These are phyloP conservation scores for Gloeopeniophorella convolvens DNA, from an alignment of 768 basidiomycete genomes.

Conservation along the genomic window DNA sequence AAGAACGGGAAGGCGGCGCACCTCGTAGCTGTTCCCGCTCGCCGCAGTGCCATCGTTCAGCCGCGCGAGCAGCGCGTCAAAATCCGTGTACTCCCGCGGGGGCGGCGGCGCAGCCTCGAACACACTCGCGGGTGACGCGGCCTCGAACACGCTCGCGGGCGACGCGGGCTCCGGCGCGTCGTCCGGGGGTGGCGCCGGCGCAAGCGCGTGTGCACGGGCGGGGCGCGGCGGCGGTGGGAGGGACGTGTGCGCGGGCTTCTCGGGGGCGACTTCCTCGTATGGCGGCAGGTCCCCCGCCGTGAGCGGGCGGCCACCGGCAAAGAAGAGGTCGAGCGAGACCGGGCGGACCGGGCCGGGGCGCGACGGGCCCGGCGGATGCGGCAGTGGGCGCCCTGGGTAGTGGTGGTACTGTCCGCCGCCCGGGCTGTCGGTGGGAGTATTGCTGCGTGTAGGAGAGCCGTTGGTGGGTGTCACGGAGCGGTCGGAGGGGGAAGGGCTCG, in stretches of 20 bases:
- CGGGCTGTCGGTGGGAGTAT: neutral
- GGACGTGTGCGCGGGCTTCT: neutral
- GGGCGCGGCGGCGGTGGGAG: neutral
- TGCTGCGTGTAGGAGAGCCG: too few relatives aligned
- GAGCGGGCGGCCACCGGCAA: constrained; percentile 4
- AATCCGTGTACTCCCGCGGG: constrained; percentile 9
- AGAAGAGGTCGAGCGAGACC: constrained; percentile 14
- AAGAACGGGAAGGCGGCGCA: constrained; percentile 12
- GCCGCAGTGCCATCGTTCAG: neutral
- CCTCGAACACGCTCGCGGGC: constrained; percentile 15
- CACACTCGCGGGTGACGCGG: neutral
- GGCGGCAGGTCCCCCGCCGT: neutral
- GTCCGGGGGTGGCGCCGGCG: neutral
- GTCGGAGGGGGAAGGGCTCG: too few relatives aligned
- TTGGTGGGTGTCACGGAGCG: neutral
- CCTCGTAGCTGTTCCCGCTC: constrained; percentile 12
- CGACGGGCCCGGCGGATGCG: constrained; percentile 17
- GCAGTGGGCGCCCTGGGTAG: constrained; percentile 20
- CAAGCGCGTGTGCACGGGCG: neutral
- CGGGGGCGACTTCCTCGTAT: neutral
- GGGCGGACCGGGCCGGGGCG: constrained; percentile 10
- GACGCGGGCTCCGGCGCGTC: constrained; percentile 9
- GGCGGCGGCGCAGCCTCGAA: neutral
- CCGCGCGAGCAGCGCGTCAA: constrained; percentile 7
- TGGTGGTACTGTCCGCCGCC: constrained; percentile 5